Evolutionary conservation across 371 early-diverging fungal species (phyloP), one percentile per base, ranked within the genome.

Genomic region (Apophysomyces variabilis): DNA sequence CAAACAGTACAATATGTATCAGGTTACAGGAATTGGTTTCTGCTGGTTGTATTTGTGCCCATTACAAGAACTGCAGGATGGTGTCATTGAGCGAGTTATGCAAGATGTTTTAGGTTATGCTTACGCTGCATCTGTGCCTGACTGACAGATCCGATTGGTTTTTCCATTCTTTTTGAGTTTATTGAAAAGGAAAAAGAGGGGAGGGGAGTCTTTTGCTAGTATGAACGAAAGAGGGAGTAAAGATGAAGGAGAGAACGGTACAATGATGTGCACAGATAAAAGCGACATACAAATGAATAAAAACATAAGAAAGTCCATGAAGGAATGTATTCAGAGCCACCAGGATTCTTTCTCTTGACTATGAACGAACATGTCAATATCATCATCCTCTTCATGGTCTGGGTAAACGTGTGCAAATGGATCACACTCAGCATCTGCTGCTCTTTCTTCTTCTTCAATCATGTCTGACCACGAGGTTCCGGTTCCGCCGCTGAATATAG

Each of bases 401-500:
- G 18, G 38, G 5, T 47, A 63, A 21, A 44, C 44, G 37, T 45
- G 46, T 60, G 59, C 35, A 58, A 43, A 63, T 26, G 64, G 62
- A 41, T 38, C 21, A 38, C 44, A 46, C 12, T 16, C 43, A 16
- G 36, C 41, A 37, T 16, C 47, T 57, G 50, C 62, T 62, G 57
- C 38, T 56, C 56, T 57, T 63, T 74, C 75, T 36, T 77, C 75
- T 66, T 77, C 73, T 57, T 80, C 77, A 6, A 78, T 73, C 75
- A 81, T 74, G 64, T 81, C 82, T 41, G 82, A 76, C 82, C 82
- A 81, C 18, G 82, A 81, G 6, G 47, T 47, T 35, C 68, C 60
- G 36, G 44, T 45, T 18, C 60, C 54, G 13, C 72, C 76, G 61
- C 73, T 74, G 61, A 79, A 82, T 66, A 75, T 68, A 39, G 79